Conservation (phyloP, 140 eudicot species). For the Anethum foeniculum region DNA sequence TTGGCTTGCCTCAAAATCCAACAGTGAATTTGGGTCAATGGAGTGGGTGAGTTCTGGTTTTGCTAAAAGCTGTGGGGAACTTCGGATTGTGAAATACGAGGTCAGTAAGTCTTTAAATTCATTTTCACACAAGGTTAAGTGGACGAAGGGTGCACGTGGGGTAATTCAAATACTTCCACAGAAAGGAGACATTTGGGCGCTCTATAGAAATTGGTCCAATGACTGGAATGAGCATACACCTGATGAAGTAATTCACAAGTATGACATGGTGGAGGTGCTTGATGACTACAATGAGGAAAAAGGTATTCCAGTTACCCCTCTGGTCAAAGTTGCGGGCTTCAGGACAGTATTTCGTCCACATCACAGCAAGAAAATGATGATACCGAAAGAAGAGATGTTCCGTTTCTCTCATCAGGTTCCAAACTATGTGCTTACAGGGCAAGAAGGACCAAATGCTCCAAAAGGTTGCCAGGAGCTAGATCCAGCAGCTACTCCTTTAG, state of each 20-base stretch:
- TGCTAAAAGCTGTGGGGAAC: conserved; percentile 66
- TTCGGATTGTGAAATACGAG: conserved; percentile 57
- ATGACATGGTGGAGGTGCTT: conserved; percentile 89
- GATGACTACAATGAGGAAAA: conserved; percentile 64
- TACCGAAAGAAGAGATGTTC: conserved; percentile 79
- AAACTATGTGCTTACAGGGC: conserved; percentile 46
- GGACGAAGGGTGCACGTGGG: conserved; percentile 56
- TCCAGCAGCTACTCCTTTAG: conserved; percentile 91
- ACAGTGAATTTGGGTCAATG: conserved; percentile 43
- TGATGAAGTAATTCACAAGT: conserved; percentile 65
- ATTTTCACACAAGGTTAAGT: conserved; percentile 73
- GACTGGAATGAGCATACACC: conserved; percentile 66
- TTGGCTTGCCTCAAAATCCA: conserved; percentile 73
- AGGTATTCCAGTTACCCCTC: conserved; percentile 58
- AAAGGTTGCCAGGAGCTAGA: conserved; percentile 81
- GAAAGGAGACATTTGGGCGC: conserved; percentile 89
- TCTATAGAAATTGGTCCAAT: conserved; percentile 69
- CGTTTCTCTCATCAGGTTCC: conserved; percentile 94
- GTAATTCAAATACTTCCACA: conserved; percentile 42
- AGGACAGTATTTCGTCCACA: conserved; percentile 63
- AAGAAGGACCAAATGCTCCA: conserved; percentile 61
- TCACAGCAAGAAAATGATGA: conserved; percentile 31
- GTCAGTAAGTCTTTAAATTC: conserved; percentile 43
- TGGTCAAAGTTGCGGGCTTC: conserved; percentile 60
- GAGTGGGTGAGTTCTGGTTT: conserved; percentile 76